phyloP scores from a whole-genome alignment of 805 yeast species.

The Metschnikowia lachancei region DNA sequence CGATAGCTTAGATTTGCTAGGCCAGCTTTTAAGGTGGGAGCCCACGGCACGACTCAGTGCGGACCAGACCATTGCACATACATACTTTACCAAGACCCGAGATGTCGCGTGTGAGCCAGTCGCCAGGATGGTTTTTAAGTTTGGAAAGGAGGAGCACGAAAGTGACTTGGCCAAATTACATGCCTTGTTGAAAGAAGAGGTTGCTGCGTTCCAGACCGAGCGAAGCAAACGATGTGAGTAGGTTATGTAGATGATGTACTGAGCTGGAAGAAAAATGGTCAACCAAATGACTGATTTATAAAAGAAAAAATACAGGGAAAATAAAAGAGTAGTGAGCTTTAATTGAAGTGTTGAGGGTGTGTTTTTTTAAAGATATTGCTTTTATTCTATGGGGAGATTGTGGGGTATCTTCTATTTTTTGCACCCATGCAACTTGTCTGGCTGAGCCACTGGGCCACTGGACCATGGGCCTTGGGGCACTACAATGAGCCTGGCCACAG shows the following conservation, averaged over 20 bases:
- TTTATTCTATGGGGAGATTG: no score
- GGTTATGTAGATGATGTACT: neutral
- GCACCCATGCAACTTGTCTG: no score
- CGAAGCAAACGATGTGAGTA: slow-evolving; percentile 1
- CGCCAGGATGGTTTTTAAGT: slow-evolving; percentile 54
- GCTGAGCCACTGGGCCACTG: no score
- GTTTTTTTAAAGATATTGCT: no score
- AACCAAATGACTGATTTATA: no score
- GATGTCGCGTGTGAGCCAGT: slow-evolving; percentile 54
- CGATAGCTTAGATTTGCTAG: slow-evolving; percentile 52
- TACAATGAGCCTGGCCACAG: no score
- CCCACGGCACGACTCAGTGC: slow-evolving; percentile 53
- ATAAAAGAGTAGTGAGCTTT: no score
- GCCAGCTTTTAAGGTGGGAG: slow-evolving; percentile 62
- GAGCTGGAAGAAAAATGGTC: neutral
- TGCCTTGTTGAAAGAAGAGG: slow-evolving; percentile 22
- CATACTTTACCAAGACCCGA: slow-evolving; percentile 53
- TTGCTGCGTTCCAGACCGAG: slow-evolving; percentile 21
- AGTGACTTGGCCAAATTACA: slow-evolving; percentile 19
- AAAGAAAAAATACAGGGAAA: no score
- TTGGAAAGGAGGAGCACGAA: slow-evolving; percentile 54
- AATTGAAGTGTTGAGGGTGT: no score
- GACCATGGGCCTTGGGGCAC: no score
- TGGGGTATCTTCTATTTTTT: no score
- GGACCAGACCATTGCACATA: slow-evolving; percentile 54